These are phyloP conservation scores for Sanguinoderma infundibulare DNA, from an alignment of 1,284 basidiomycete genomes.

Conservation along the genomic window DNA sequence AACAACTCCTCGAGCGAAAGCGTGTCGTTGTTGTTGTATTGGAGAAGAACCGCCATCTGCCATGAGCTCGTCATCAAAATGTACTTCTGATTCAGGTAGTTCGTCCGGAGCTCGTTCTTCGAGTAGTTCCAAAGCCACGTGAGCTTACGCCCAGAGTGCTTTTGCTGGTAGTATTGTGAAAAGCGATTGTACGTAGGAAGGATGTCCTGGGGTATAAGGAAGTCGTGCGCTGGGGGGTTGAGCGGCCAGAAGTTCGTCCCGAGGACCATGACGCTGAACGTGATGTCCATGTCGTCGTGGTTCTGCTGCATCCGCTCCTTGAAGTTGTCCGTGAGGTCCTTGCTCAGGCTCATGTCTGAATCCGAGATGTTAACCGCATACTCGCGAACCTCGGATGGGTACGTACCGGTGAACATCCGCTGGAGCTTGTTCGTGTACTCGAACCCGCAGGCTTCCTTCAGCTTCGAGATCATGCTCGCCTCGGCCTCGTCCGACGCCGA, in stretches of 20 bases:
- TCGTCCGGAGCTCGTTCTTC: conserved; percentile 94
- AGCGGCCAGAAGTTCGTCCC: conserved; percentile 98
- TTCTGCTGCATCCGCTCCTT: conserved; percentile 92
- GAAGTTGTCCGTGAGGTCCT: conserved; percentile 96
- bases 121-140: conserved; percentile 99
- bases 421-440: conserved; percentile 99
- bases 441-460: conserved; percentile 98
- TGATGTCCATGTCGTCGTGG: conserved; percentile 85
- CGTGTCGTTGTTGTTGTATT: conserved; percentile 93
- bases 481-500: conserved; percentile 98
- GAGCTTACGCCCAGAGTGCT: conserved; percentile 94
- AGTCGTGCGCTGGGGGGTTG: conserved; percentile 82
- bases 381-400: neutral
- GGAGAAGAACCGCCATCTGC: conserved; percentile 93
- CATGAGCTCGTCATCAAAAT: conserved; percentile 95
- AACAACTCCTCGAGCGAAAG: conserved; percentile 83
- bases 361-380: conserved; percentile 3
- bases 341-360: conserved; percentile 92
- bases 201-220: conserved; percentile 90
- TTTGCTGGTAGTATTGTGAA: conserved; percentile 91
- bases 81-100: conserved; percentile 93
- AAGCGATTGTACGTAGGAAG: conserved; percentile 90
- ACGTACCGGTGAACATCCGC: conserved; percentile 94
- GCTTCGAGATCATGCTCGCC: conserved; percentile 97
- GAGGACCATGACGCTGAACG: conserved; percentile 92